phyloP scores from a whole-genome alignment of 1,284 basidiomycete species.

The Caloboletus inedulis region DNA sequence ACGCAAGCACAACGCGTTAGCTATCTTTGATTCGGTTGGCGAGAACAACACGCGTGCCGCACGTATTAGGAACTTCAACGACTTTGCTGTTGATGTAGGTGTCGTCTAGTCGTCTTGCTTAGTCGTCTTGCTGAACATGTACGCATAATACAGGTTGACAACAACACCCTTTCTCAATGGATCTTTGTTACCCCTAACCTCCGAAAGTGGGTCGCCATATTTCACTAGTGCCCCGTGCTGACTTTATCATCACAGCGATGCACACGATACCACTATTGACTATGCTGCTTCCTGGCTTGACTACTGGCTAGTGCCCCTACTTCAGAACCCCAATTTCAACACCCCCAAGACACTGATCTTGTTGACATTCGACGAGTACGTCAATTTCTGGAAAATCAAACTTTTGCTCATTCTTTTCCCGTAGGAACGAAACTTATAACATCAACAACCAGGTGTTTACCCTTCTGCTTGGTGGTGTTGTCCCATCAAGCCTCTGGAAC shows the following conservation, averaged over 20 bases:
- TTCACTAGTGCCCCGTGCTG: background rate
- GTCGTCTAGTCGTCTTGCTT: background rate
- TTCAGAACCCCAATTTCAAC: constrained; percentile 48
- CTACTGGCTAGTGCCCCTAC: constrained; percentile 54
- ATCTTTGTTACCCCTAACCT: constrained; percentile 66
- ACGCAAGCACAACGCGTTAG: constrained; percentile 60
- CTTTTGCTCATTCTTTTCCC: constrained; percentile 15
- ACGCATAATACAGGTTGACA: constrained; percentile 23
- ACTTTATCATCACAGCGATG: constrained; percentile 29
- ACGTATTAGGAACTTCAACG: constrained; percentile 64
- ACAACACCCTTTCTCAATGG: constrained; percentile 57
- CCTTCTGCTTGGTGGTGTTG: constrained; percentile 50
- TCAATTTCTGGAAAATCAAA: background rate
- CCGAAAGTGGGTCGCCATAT: constrained; percentile 22
- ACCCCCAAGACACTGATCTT: constrained; percentile 51
- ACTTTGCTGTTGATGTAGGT: constrained; percentile 52
- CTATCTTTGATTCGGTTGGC: constrained; percentile 51
- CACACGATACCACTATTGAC: constrained; percentile 56
- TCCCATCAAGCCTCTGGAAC: constrained; percentile 43
- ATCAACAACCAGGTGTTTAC: constrained; percentile 48
- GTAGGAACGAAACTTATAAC: constrained; percentile 46
- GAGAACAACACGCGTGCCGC: constrained; percentile 40
- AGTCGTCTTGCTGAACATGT: background rate
- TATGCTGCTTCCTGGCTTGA: constrained; percentile 49
- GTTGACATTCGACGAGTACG: constrained; percentile 49